Percentiles rank a stretch among this genome's conserved stretches.
These are phyloP conservation scores for Arabidopsis suecica DNA, from an alignment of 345 rosid species.

Conservation along the genomic window DNA sequence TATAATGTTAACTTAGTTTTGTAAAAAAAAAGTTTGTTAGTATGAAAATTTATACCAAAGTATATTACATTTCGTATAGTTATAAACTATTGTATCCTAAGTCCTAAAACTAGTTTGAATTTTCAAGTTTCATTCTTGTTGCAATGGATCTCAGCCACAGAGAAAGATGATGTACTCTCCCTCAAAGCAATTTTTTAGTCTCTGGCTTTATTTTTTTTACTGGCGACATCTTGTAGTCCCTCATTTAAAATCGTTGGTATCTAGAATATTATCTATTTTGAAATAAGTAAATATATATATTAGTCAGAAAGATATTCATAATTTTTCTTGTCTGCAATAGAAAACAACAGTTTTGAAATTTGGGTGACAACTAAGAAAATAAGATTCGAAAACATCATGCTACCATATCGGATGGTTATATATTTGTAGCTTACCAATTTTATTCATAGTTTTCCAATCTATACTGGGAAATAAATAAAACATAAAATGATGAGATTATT, in stretches of 20 bases:
- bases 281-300: not conserved
- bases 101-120: too few relatives aligned
- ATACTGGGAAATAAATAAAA: not conserved
- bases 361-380: conserved; percentile 11
- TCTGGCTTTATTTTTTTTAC: too few relatives aligned
- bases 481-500: not conserved
- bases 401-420: conserved; percentile 11
- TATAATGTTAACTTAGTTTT: not conserved
- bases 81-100: too few relatives aligned
- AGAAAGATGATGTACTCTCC: too few relatives aligned
- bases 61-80: too few relatives aligned
- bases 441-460: conserved; percentile 1
- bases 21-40: too few relatives aligned
- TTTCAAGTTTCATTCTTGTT: too few relatives aligned
- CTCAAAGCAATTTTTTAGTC: too few relatives aligned
- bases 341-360: not conserved
- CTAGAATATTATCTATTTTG: not conserved
- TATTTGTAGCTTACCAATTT: not conserved
- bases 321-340: not conserved
- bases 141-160: too few relatives aligned
- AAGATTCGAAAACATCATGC: conserved; percentile 19
- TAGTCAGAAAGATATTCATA: not conserved
- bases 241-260: not conserved
- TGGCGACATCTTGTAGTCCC: too few relatives aligned
- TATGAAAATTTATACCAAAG: too few relatives aligned